Evolutionary conservation across 352 stramenopile species (phyloP).

Genomic region (Pythium periplocum): DNA sequence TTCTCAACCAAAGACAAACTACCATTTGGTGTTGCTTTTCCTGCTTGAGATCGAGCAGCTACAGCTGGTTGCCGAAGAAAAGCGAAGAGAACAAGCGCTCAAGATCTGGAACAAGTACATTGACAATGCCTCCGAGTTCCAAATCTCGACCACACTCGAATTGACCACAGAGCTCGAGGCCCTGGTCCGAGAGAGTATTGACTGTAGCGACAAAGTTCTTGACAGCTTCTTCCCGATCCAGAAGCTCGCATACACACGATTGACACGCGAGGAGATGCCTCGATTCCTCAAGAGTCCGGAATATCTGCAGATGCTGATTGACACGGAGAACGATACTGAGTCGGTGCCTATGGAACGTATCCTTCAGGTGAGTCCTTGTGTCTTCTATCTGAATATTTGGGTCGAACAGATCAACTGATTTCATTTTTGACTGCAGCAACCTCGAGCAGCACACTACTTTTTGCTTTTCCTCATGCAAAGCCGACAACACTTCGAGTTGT

Average conservation of each 20-base stretch:
- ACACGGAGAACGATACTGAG: slow-evolving; percentile 68
- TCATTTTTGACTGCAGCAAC: slow-evolving; percentile 29
- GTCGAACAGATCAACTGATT: background rate
- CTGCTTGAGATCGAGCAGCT: slow-evolving; percentile 81
- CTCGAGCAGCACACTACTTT: slow-evolving; percentile 80
- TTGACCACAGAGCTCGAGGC: slow-evolving; percentile 71
- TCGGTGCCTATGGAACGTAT: slow-evolving; percentile 79
- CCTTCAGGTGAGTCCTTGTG: slow-evolving; percentile 30
- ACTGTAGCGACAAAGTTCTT: slow-evolving; percentile 35
- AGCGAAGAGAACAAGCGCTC: slow-evolving; percentile 58
- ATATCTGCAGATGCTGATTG: slow-evolving; percentile 82
- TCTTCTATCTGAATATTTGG: slow-evolving; percentile 1
- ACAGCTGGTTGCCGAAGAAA: slow-evolving; percentile 59
- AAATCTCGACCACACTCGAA: slow-evolving; percentile 78
- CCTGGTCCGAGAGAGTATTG: slow-evolving; percentile 69
- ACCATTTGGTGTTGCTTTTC: slow-evolving; percentile 83
- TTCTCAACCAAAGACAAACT: slow-evolving; percentile 30
- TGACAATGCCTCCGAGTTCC: slow-evolving; percentile 69
- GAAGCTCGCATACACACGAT: slow-evolving; percentile 79
- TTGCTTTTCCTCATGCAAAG: slow-evolving; percentile 85
- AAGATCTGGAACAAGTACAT: slow-evolving; percentile 89
- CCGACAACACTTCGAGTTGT: slow-evolving; percentile 82
- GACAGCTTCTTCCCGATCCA: slow-evolving; percentile 82
- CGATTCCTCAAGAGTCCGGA: slow-evolving; percentile 80
- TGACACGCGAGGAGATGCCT: slow-evolving; percentile 78